Evolutionary conservation across 1,139 yeast genomes (phyloP), one percentile per base, ranked within the genome.

Genomic region (Pichia sp.): DNA sequence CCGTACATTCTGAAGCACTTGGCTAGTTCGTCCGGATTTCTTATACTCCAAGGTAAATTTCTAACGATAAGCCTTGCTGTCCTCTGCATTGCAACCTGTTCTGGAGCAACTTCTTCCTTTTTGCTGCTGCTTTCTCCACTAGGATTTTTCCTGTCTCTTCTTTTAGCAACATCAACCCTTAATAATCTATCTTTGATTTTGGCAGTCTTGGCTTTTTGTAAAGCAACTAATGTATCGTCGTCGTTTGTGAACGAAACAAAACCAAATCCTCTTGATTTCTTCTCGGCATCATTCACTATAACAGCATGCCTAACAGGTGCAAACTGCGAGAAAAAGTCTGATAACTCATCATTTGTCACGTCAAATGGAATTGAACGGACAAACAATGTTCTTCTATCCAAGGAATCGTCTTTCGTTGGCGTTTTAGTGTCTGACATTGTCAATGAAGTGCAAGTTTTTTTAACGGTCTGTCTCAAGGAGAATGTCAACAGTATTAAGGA

Each of bases 281-380:
- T 81, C 49, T 86, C 82, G 13, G 78, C 75, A 68, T 93, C 97
- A 49, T 78, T 87, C 29, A 95, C 99, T 51, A 93, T 81, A 51
- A 90, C 95, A 4, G 98, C 96, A 71, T 93, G 99, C 71, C 87
- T 90, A 13, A 93, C 95, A 4, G 99, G 99, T 1, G 90, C 95
- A 70, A 90, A 86, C 61, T 90, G 90, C 1, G 98, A 87, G 67
- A 93, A 93, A 72, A 78, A 90, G 62, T 86, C 88, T 1, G 93
- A 79, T 51, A 90, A 76, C 64, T 90, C 85, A 57, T 90, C 96
- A 30, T 85, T 81, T 1, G 95, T 86, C 6, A 92, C 95, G 52
- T 82, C 86, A 58, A 77, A 75, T 1, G 98, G 98, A 52, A 93
- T 76, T 5, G 90, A 79, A 59, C 97, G 80, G 36, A 93, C 95